A percentile compares a stretch with the other conserved stretches of the same genome.
phyloP scores from a whole-genome alignment of 2,329 filamentous ascomycete genomes.

The Calonectria pseudoturangicola region DNA sequence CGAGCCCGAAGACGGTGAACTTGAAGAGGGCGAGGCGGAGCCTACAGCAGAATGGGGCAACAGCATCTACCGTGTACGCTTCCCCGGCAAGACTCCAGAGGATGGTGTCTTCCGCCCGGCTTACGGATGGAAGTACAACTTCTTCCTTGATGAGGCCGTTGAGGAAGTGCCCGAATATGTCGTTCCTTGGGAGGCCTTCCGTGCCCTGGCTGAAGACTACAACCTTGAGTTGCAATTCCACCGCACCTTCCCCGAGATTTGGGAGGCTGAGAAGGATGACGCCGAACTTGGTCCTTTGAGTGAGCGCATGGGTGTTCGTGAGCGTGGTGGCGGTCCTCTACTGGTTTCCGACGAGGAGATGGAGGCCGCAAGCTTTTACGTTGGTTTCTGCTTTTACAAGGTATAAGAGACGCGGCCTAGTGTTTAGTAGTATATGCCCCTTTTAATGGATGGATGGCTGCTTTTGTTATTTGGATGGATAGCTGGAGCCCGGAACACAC shows the following conservation, averaged over 20 bases:
- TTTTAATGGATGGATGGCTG: not conserved
- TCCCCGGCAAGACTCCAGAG: constrained; percentile 86
- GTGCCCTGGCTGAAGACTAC: constrained; percentile 95
- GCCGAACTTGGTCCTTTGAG: constrained; percentile 86
- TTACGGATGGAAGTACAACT: constrained; percentile 98
- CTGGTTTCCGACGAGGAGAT: constrained; percentile 90
- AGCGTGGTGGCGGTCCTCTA: constrained; percentile 79
- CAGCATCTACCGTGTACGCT: constrained; percentile 91
- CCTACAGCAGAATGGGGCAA: constrained; percentile 91
- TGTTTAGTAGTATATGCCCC: not conserved
- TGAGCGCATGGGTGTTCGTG: constrained; percentile 95
- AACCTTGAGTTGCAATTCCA: constrained; percentile 97
- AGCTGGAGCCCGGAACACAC: not conserved
- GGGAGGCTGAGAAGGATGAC: constrained; percentile 93
- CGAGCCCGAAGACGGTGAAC: constrained; percentile 65
- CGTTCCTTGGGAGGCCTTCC: constrained; percentile 98
- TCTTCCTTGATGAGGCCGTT: constrained; percentile 96
- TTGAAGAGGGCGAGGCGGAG: constrained; percentile 78
- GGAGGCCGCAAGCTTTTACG: constrained; percentile 93
- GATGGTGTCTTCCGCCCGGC: constrained; percentile 96
- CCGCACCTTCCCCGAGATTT: constrained; percentile 92
- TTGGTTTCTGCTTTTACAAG: constrained; percentile 98
- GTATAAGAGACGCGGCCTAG: constrained; percentile 69
- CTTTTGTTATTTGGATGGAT: constrained; percentile 3
- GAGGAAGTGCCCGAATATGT: constrained; percentile 98